phyloP scores from a whole-genome alignment of 2,329 filamentous ascomycete genomes.

The Monosporascus sp. region DNA sequence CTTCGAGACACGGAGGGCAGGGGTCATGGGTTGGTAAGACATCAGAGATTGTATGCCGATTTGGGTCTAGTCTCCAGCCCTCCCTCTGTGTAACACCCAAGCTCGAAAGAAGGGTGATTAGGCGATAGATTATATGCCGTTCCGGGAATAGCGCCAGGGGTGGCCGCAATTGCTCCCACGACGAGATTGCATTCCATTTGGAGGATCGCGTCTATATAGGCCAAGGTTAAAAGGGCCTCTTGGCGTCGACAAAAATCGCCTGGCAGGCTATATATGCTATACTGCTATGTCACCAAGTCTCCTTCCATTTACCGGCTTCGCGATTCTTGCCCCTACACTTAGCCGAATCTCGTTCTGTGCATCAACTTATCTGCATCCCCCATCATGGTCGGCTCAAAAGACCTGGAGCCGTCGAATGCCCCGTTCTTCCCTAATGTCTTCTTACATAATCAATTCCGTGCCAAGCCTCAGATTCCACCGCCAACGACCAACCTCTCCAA shows the following conservation, averaged over 20 bases:
- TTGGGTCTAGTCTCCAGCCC: conserved; percentile 3
- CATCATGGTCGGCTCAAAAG: conserved; percentile 7
- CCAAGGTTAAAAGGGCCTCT: background rate
- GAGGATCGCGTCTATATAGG: background rate
- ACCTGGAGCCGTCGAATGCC: conserved; percentile 4
- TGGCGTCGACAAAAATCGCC: too few species aligned
- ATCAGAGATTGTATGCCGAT: conserved; percentile 10
- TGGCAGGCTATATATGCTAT: background rate
- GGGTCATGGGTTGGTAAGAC: background rate
- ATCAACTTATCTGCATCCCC: background rate
- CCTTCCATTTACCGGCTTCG: background rate
- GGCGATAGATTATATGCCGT: background rate
- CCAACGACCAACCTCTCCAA: conserved; percentile 22
- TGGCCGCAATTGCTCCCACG: too few species aligned
- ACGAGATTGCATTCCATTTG: too few species aligned
- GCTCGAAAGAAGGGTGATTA: background rate
- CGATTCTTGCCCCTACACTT: background rate
- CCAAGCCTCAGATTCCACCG: conserved; percentile 16
- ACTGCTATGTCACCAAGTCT: background rate
- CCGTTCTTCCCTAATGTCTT: conserved; percentile 13
- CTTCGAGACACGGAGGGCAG: too few species aligned
- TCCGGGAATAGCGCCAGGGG: too few species aligned
- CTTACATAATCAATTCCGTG: conserved; percentile 20
- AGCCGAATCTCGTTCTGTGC: background rate
- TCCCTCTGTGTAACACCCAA: background rate